Percentiles rank a stretch among this genome's conserved stretches.
phyloP scores from a whole-genome alignment of 129 eudicot genomes.

The Cynara cardunculus region DNA sequence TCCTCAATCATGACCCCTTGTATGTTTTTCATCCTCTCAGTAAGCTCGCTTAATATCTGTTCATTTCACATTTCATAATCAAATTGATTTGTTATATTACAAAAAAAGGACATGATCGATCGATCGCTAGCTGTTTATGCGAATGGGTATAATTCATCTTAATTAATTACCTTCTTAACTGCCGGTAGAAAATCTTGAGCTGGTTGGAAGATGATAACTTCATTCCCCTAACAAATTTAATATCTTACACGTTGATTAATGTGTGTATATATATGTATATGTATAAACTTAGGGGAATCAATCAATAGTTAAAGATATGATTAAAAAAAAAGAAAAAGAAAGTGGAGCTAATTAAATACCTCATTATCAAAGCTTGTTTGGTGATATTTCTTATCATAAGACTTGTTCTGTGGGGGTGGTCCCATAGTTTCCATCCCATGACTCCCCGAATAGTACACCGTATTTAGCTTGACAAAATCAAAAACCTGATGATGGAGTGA shows the following conservation, averaged over 20 bases:
- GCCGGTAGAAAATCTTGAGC: conserved; percentile 32
- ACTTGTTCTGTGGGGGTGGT: conserved; percentile 29
- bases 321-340: not conserved
- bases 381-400: conserved; percentile 36
- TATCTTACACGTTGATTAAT: not conserved
- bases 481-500: conserved; percentile 32
- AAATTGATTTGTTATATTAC: not conserved
- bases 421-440: conserved; percentile 56
- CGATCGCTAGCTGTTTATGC: not conserved
- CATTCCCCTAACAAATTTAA: conserved; percentile 27
- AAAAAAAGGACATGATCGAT: too few species aligned
- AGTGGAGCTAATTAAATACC: conserved; percentile 14
- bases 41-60: conserved; percentile 22
- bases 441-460: conserved; percentile 55
- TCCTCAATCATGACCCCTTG: conserved; percentile 45
- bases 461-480: conserved; percentile 46
- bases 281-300: not conserved
- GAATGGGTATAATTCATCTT: not conserved
- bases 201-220: conserved; percentile 30
- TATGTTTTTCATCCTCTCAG: conserved; percentile 35
- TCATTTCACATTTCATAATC: not conserved
- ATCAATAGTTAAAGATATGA: not conserved
- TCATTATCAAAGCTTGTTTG: conserved; percentile 32
- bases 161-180: conserved; percentile 15
- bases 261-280: not conserved